A percentile compares a stretch with the other conserved stretches of the same genome.
Conservation (phyloP, 371 early-diverging fungal species). For the Rhizopus sp. region DNA sequence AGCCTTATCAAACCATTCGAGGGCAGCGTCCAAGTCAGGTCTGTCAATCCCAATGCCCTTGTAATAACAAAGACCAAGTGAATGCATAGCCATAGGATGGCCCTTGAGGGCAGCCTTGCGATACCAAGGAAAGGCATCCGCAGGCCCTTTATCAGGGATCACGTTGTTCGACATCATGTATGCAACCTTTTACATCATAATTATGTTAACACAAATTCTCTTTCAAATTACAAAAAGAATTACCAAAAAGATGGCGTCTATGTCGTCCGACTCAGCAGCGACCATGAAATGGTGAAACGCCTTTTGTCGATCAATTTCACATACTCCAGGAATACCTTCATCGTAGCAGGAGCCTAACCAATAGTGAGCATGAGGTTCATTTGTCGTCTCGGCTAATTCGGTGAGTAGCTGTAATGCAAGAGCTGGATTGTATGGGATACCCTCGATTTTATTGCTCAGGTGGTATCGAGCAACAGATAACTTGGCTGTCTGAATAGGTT, state of each 20-base stretch:
- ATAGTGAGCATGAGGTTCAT: constrained; percentile 38
- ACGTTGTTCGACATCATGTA: constrained; percentile 54
- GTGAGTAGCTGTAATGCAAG: constrained; percentile 31
- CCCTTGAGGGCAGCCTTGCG: constrained; percentile 54
- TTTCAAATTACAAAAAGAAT: neutral
- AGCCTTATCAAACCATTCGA: constrained; percentile 49
- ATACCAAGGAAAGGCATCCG: constrained; percentile 60
- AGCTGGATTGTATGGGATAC: constrained; percentile 20
- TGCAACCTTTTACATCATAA: constrained; percentile 35
- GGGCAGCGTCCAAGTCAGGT: constrained; percentile 36
- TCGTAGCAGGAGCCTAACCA: constrained; percentile 52
- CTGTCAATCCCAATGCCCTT: constrained; percentile 42
- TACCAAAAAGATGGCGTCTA: constrained; percentile 47
- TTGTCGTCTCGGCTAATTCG: constrained; percentile 22
- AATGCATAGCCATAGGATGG: constrained; percentile 43
- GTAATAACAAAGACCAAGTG: constrained; percentile 49
- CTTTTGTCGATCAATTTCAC: constrained; percentile 33
- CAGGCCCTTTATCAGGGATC: constrained; percentile 48
- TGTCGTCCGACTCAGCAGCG: constrained; percentile 41
- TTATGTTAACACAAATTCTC: constrained; percentile 7
- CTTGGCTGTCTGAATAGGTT: constrained; percentile 25
- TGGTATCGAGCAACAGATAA: constrained; percentile 46
- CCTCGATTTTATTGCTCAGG: constrained; percentile 33
- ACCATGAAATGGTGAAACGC: constrained; percentile 41
- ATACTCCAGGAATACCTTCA: constrained; percentile 40